phyloP scores from a whole-genome alignment of 306 rosid genomes.

The Prinsepia uniflora region DNA sequence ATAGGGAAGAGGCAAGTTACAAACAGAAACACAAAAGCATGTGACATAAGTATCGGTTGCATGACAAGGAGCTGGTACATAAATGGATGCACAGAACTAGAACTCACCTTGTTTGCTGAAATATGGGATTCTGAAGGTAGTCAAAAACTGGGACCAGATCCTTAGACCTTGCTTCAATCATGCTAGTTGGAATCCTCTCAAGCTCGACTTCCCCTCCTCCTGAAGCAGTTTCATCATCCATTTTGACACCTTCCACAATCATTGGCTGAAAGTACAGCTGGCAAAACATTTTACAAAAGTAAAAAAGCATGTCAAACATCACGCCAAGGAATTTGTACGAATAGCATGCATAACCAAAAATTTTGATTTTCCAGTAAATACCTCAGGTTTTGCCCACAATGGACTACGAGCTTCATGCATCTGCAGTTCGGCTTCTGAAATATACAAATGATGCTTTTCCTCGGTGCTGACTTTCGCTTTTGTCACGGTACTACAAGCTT shows the following conservation, averaged over 20 bases:
- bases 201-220: slow-evolving; percentile 74
- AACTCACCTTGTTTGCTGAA: slow-evolving; percentile 56
- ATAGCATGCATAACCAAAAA: slow-evolving; percentile 10
- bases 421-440: slow-evolving; percentile 94
- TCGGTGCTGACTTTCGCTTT: slow-evolving; percentile 47
- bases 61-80: slow-evolving; percentile 11
- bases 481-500: slow-evolving; percentile 31
- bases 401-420: slow-evolving; percentile 64
- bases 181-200: slow-evolving; percentile 65
- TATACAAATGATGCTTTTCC: slow-evolving; percentile 71
- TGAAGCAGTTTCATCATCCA: slow-evolving; percentile 41
- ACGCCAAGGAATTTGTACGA: slow-evolving; percentile 9
- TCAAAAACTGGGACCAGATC: slow-evolving; percentile 73
- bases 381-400: slow-evolving; percentile 85
- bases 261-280: slow-evolving; percentile 81
- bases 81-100: slow-evolving; percentile 8
- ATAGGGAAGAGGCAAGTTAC: slow-evolving; percentile 2
- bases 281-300: slow-evolving; percentile 25
- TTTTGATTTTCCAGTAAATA: slow-evolving; percentile 22
- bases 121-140: slow-evolving; percentile 47
- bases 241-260: slow-evolving; percentile 41
- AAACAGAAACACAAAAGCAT: not conserved
- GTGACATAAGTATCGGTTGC: not conserved
- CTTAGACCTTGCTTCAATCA: slow-evolving; percentile 73
- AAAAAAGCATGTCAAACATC: slow-evolving; percentile 12